Percentiles rank a stretch among this genome's conserved stretches.
Conservation (phyloP, 192 early-diverging fungal species). For the Backusella australiensis region DNA sequence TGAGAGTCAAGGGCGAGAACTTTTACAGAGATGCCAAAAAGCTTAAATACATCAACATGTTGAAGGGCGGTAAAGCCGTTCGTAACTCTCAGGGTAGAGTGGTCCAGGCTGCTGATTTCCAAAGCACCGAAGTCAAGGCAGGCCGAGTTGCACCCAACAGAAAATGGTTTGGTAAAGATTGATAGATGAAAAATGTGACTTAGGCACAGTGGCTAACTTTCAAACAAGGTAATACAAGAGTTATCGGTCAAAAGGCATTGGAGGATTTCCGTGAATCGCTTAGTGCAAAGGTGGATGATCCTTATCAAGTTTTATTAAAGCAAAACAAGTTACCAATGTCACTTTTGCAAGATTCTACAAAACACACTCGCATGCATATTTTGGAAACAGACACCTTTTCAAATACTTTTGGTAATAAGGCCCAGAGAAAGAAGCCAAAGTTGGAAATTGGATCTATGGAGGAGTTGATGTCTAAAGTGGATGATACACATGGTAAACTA, state of each 20-base stretch:
- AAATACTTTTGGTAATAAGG: conserved; percentile 92
- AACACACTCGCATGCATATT: conserved; percentile 80
- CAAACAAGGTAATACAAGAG: conserved; percentile 83
- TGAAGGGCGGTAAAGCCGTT: conserved; percentile 82
- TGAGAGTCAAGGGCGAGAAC: conserved; percentile 94
- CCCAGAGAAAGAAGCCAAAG: conserved; percentile 94
- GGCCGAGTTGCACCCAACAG: conserved; percentile 93
- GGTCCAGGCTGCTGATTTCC: conserved; percentile 88
- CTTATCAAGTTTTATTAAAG: conserved; percentile 90
- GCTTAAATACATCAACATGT: conserved; percentile 89
- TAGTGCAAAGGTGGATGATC: conserved; percentile 82
- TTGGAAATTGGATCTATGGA: conserved; percentile 69
- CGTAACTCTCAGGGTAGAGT: conserved; percentile 87
- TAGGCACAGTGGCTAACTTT: neutral
- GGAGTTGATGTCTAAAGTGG: conserved; percentile 72
- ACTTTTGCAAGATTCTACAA: conserved; percentile 78
- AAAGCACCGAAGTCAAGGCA: conserved; percentile 70
- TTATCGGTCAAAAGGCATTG: conserved; percentile 93
- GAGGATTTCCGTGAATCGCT: conserved; percentile 92
- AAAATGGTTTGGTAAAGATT: conserved; percentile 85
- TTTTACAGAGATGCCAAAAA: conserved; percentile 98
- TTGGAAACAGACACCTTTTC: conserved; percentile 92
- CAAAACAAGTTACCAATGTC: conserved; percentile 97
- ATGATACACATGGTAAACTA: conserved; percentile 61
- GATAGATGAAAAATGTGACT: neutral